Conservation (phyloP, 768 basidiomycete species). For the Tephrocybe sp. region DNA sequence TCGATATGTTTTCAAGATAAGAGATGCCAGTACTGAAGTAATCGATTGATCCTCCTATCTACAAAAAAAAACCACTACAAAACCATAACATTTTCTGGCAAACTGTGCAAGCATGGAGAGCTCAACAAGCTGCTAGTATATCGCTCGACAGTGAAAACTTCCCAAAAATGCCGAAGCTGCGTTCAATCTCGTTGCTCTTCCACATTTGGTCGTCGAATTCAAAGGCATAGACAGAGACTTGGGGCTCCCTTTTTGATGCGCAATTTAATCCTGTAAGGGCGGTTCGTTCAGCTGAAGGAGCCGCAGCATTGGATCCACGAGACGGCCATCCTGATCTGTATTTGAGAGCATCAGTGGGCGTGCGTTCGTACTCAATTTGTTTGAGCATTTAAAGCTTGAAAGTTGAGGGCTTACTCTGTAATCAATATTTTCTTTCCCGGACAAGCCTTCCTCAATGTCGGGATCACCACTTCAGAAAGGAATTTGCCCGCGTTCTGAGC, state of each 20-base stretch:
- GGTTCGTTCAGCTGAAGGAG: slow-evolving; percentile 4
- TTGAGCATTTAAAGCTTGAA: not conserved
- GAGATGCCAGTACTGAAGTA: too few relatives aligned
- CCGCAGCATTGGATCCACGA: slow-evolving; percentile 6
- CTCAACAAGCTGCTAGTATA: slow-evolving; percentile 12
- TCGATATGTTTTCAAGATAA: too few relatives aligned
- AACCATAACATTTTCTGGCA: too few relatives aligned
- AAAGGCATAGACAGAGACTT: slow-evolving; percentile 15
- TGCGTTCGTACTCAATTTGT: too few relatives aligned
- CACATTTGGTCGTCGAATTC: slow-evolving; percentile 19
- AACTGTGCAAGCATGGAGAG: too few relatives aligned
- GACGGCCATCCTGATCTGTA: slow-evolving; percentile 20
- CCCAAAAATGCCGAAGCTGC: slow-evolving; percentile 18
- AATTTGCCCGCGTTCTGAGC: slow-evolving; percentile 16
- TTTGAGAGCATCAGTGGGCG: not conserved
- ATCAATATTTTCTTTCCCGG: slow-evolving; percentile 17
- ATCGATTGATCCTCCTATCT: too few relatives aligned
- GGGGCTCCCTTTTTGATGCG: slow-evolving; percentile 9
- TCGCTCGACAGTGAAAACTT: slow-evolving; percentile 13
- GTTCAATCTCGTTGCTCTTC: slow-evolving; percentile 19
- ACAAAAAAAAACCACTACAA: too few relatives aligned
- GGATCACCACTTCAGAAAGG: slow-evolving; percentile 9
- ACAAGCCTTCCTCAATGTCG: slow-evolving; percentile 13
- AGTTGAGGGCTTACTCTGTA: slow-evolving; percentile 11
- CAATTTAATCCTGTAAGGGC: slow-evolving; percentile 18